Evolutionary conservation across 257 asterid genomes (phyloP), one percentile per base, ranked within the genome.

Genomic region (Nyctanthes arbortristis): DNA sequence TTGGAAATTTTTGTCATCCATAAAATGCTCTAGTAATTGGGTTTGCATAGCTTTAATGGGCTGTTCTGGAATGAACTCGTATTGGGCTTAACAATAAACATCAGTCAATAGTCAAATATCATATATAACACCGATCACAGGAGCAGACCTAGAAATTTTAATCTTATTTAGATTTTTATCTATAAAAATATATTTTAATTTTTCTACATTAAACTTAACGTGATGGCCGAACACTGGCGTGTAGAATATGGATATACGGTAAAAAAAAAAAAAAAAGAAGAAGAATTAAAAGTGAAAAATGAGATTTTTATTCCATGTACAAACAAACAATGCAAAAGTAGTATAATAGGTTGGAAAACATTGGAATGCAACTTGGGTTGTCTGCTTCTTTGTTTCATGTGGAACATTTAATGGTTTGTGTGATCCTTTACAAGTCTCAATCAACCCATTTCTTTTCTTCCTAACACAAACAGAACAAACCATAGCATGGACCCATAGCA

Each of bases 401-500:
- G 59, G 59, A 4, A 30, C 5, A n/a, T n/a, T n/a, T n/a, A 20
- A 22, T 22, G 59, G 59, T 22, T 47, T 7, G 59, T 52, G 59
- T 25, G 43, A 56, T 35, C 65, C 69, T 37, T 4, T 11, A 39
- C 66, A 59, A 7, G 55, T 66, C 76, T 16, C 9, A 39, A 55
- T 72, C 47, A 8, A 16, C 62, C 35, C 49, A 52, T 37, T 16
- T 39, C 47, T 13, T 61, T 16, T 39, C 47, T 13, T 61, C 16
- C 35, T n/a, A 62, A 49, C 54, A 57, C 67, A 69, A 73, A 58
- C 61, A 61, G 28, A 29, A 43, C 39, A 24, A 54, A 70, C 87
- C 73, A 75, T 76, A 84, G 80, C 70, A 58, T 63, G 32, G 65
- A 34, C 66, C 47, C 78, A 34, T 22, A 39, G 59, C 39, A 39